Percentiles rank a stretch among this genome's conserved stretches.
Conservation (phyloP, 2,329 filamentous ascomycete genomes). For the Phaeomoniella chlamydospora region DNA sequence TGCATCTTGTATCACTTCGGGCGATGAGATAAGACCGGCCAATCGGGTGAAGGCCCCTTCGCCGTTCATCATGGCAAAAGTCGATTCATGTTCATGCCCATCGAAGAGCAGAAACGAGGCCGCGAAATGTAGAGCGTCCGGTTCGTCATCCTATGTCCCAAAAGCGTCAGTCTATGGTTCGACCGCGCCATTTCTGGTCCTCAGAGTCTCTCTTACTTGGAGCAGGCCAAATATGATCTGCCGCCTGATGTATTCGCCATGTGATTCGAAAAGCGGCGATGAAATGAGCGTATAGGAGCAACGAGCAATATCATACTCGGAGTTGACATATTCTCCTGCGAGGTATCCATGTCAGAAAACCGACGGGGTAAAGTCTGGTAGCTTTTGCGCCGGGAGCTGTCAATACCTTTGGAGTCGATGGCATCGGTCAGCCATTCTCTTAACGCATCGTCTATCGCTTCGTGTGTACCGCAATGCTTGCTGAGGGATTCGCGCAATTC, state of each 20-base stretch:
- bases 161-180: too few relatives aligned
- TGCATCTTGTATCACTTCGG: conserved; percentile 47
- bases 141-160: conserved; percentile 71
- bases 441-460: conserved; percentile 69
- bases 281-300: conserved; percentile 69
- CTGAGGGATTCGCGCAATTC: conserved; percentile 54
- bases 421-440: conserved; percentile 72
- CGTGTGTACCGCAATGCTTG: conserved; percentile 43
- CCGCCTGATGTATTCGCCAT: conserved; percentile 75
- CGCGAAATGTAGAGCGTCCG: conserved; percentile 65
- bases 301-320: conserved; percentile 63
- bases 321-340: conserved; percentile 54
- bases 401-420: conserved; percentile 50
- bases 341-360: conserved; percentile 7
- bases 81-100: conserved; percentile 60
- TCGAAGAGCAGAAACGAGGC: conserved; percentile 76
- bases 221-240: conserved; percentile 87
- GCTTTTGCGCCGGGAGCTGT: not conserved
- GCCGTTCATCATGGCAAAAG: conserved; percentile 75
- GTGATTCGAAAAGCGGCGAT: conserved; percentile 56
- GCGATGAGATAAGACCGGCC: conserved; percentile 62
- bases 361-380: too few relatives aligned
- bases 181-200: too few relatives aligned
- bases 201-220: conserved; percentile 30
- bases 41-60: conserved; percentile 75